phyloP scores from a whole-genome alignment of 2,329 filamentous ascomycete genomes.

The Myriosclerotinia curreyana region DNA sequence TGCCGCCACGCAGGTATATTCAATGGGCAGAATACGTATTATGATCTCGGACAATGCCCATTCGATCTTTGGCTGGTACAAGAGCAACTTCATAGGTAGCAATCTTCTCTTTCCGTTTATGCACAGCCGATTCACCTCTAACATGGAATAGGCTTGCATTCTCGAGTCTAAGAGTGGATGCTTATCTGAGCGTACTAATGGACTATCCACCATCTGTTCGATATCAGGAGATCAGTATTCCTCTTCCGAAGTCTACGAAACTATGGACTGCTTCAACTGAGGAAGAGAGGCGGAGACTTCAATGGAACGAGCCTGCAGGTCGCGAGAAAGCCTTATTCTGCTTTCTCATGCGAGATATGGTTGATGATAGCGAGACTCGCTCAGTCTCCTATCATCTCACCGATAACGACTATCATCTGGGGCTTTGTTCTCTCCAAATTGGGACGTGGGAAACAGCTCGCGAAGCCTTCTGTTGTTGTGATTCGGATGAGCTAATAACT shows the following conservation, averaged over 20 bases:
- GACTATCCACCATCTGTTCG: slow-evolving; percentile 13
- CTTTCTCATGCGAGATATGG: slow-evolving; percentile 13
- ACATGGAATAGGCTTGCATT: slow-evolving; percentile 2
- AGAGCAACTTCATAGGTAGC: slow-evolving; percentile 14
- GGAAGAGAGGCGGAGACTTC: slow-evolving; percentile 14
- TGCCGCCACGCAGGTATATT: slow-evolving; percentile 15
- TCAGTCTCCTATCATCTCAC: neutral
- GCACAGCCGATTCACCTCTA: neutral
- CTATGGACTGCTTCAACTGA: slow-evolving; percentile 9
- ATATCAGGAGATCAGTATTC: slow-evolving; percentile 19
- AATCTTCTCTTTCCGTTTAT: no score
- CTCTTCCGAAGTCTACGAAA: slow-evolving; percentile 8
- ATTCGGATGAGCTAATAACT: slow-evolving; percentile 15
- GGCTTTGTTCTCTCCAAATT: slow-evolving; percentile 14
- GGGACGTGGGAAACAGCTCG: slow-evolving; percentile 18
- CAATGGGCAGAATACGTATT: slow-evolving; percentile 18
- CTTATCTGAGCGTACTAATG: slow-evolving; percentile 12
- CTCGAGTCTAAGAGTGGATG: slow-evolving; percentile 10
- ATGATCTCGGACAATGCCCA: slow-evolving; percentile 15
- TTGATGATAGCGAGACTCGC: neutral
- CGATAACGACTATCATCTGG: slow-evolving; percentile 14
- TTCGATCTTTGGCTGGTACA: slow-evolving; percentile 14
- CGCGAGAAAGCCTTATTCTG: slow-evolving; percentile 19
- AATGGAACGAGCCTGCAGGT: slow-evolving; percentile 14
- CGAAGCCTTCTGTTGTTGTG: slow-evolving; percentile 13